phyloP scores from a whole-genome alignment of 2,329 filamentous ascomycete genomes.

The Parascedosporium putredinis region DNA sequence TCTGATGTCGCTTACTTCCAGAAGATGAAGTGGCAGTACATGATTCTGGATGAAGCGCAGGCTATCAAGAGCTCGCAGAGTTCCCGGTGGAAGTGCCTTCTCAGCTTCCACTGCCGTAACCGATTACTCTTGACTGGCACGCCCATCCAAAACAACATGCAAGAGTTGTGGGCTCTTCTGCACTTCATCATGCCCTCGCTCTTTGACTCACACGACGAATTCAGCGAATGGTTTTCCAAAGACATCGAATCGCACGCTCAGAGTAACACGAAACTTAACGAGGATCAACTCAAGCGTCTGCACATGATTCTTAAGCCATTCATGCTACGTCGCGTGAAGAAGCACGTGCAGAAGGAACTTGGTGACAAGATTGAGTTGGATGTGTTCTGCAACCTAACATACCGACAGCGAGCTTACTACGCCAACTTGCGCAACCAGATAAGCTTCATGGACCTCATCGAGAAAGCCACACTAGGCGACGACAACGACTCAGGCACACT shows the following conservation, averaged over 20 bases:
- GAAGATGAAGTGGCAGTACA: slow-evolving; percentile 99
- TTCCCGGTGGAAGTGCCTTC: slow-evolving; percentile 90
- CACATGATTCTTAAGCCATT: slow-evolving; percentile 99
- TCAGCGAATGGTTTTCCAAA: slow-evolving; percentile 90
- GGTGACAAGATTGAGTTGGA: slow-evolving; percentile 98
- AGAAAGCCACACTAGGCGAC: slow-evolving; percentile 89
- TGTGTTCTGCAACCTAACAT: slow-evolving; percentile 92
- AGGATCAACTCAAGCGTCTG: slow-evolving; percentile 90
- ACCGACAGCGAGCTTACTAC: slow-evolving; percentile 91
- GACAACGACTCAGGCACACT: slow-evolving; percentile 90
- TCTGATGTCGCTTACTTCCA: slow-evolving; percentile 96
- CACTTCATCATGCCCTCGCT: slow-evolving; percentile 99
- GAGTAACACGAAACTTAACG: slow-evolving; percentile 98
- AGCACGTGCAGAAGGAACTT: slow-evolving; percentile 97
- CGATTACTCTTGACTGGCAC: slow-evolving; percentile 89
- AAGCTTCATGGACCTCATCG: slow-evolving; percentile 95
- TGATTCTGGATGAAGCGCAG: slow-evolving; percentile 98
- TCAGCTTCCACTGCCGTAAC: slow-evolving; percentile 93
- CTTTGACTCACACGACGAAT: slow-evolving; percentile 89
- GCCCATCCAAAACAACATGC: slow-evolving; percentile 99
- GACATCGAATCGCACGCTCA: slow-evolving; percentile 97
- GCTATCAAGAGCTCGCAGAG: slow-evolving; percentile 97
- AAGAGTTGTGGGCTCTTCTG: slow-evolving; percentile 91
- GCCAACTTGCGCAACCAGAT: slow-evolving; percentile 90
- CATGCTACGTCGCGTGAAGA: slow-evolving; percentile 99